Evolutionary conservation across 139 green algal genomes (phyloP), one percentile per base, ranked within the genome.

Genomic region (Auxenochlorella protothecoides): DNA sequence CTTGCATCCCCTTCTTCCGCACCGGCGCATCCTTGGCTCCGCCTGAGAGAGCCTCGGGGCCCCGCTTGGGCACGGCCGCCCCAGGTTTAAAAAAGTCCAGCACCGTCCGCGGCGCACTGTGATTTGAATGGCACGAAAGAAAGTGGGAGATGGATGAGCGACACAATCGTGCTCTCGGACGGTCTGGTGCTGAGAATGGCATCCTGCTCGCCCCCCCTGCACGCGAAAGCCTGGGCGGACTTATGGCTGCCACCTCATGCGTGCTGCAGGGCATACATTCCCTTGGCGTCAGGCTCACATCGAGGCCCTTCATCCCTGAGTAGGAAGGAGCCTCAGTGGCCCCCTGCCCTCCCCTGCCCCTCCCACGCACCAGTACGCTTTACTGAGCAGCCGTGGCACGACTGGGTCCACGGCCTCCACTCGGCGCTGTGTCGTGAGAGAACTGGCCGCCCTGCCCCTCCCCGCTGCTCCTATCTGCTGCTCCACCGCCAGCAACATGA

Each of bases 81-180:
- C 27, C 27, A 44, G 57, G 74, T 66, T 80, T 79, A 69, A 90
- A 89, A 70, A 87, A 90, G 63, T 79, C 74, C 11, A 79, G 71
- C 52, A 90, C 57, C 2, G 79, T 87, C 54, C 76, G 82, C 6
- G 83, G 84, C 4, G 81, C 70, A 44, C 72, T 80, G 71, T 54
- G 55, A 15, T 15, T 3, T 27, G 4, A 59, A 16, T 63, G 3
- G 53, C 3, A 74, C 0, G 44, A 59, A 69, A 69, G 11, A 57
- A 74, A 63, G 63, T 52, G 4, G 27, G 27, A 44, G 27, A 44
- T 44, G 27, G 27, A 44, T 44, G 27, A 44, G 27, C 27, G 27
- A n/a, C n/a, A 72, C 8, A 27, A 55, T 60, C 9, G 44, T 14
- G 14, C 54, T 52, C 15, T 44, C 14, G 27, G 27, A 1, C 27